phyloP scores from a whole-genome alignment of 495 filamentous ascomycete genomes.

The Chaetomium tenue region DNA sequence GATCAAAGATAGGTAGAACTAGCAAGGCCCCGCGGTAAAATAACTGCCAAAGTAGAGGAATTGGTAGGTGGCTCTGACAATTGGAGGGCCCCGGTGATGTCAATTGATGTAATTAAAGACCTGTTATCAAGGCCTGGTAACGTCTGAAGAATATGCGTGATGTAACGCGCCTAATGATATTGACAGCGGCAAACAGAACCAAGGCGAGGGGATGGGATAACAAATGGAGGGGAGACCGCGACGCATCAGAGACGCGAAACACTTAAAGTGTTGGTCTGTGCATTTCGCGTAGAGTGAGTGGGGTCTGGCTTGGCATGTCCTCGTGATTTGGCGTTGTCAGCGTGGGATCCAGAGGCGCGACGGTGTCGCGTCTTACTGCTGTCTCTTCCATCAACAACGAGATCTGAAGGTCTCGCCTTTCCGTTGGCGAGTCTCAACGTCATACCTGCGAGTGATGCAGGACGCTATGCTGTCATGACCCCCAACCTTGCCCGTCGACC shows the following conservation, averaged over 20 bases:
- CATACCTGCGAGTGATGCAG: conserved; percentile 2
- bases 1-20: neutral
- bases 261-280: conserved; percentile 21
- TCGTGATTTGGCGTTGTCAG: conserved; percentile 28
- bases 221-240: neutral
- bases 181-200: too few species aligned
- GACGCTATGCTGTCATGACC: conserved; percentile 4
- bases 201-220: neutral
- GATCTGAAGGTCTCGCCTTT: neutral
- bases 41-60: neutral
- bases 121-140: too few species aligned
- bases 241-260: conserved; percentile 12
- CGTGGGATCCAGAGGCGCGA: conserved; percentile 22
- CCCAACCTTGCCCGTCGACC: neutral
- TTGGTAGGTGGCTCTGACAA: too few species aligned
- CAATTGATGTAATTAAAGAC: neutral
- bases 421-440: neutral
- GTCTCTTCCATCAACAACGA: neutral
- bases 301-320: conserved; percentile 7
- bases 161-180: too few species aligned
- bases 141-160: too few species aligned
- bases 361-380: neutral
- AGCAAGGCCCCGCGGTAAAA: neutral
- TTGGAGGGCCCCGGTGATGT: neutral
- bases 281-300: conserved; percentile 6